phyloP scores from a whole-genome alignment of 306 rosid genomes.

The Castanea mollissima region DNA sequence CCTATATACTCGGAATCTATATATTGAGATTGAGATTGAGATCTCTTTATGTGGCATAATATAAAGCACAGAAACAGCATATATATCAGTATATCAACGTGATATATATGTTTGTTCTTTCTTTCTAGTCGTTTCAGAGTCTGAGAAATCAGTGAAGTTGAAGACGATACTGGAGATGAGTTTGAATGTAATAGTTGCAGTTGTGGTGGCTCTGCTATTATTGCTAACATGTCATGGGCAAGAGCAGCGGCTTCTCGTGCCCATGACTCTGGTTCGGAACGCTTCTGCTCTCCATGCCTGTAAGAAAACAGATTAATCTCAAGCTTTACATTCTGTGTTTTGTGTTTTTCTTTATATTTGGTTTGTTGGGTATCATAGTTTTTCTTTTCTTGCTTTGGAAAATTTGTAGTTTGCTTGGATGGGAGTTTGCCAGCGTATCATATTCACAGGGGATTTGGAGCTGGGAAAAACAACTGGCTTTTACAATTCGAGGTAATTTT shows the following conservation, averaged over 20 bases:
- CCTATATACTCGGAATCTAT: too few relatives aligned
- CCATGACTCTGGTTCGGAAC: slow-evolving; percentile 62
- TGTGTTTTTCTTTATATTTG: background rate
- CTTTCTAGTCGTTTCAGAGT: background rate
- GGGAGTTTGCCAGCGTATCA: slow-evolving; percentile 98
- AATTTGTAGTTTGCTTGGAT: slow-evolving; percentile 74
- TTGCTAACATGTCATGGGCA: background rate
- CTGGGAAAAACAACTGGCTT: slow-evolving; percentile 78
- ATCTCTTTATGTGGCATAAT: too few relatives aligned
- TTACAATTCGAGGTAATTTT: slow-evolving; percentile 80
- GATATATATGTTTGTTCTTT: too few relatives aligned
- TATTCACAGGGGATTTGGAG: slow-evolving; percentile 74
- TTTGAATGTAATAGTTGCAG: slow-evolving; percentile 28
- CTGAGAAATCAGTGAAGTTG: slow-evolving; percentile 9
- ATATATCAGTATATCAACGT: too few relatives aligned
- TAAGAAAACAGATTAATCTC: slow-evolving; percentile 33
- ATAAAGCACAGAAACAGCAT: too few relatives aligned
- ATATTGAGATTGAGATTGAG: too few relatives aligned
- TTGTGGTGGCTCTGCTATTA: slow-evolving; percentile 20
- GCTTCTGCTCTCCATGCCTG: slow-evolving; percentile 67
- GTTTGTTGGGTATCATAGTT: background rate
- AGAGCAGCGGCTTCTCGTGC: slow-evolving; percentile 49
- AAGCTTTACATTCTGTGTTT: background rate
- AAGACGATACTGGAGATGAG: background rate
- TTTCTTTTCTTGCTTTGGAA: background rate